phyloP scores from a whole-genome alignment of 805 yeast species.

The Starmerella etchellsii region DNA sequence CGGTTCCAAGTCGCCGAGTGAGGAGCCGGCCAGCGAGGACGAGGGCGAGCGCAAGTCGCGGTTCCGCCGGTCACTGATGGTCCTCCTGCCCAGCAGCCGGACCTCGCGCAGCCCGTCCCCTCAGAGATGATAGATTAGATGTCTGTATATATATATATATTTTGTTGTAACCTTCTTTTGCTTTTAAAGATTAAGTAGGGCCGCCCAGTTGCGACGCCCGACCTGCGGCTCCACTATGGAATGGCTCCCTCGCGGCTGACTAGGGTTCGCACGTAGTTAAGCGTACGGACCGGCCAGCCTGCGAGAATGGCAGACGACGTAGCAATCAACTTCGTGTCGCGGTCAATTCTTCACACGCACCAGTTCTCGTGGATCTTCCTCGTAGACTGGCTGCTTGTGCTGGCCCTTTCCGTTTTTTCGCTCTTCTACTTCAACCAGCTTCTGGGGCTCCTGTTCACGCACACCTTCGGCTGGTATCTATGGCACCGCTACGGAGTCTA shows the following conservation, averaged over 20 bases:
- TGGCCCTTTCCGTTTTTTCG: slow-evolving; percentile 47
- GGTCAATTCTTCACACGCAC: slow-evolving; percentile 23
- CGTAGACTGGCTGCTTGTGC: slow-evolving; percentile 65
- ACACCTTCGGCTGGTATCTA: slow-evolving; percentile 37
- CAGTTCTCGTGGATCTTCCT: slow-evolving; percentile 59
- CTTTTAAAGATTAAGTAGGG: neutral
- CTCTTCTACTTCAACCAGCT: slow-evolving; percentile 67
- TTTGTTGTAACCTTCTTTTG: neutral
- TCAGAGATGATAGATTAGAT: neutral
- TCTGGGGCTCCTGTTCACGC: slow-evolving; percentile 47
- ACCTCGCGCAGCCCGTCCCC: slow-evolving; percentile 1
- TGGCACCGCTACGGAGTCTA: slow-evolving; percentile 54
- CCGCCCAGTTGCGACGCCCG: too few relatives aligned
- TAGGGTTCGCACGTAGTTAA: neutral
- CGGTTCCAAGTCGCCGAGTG: slow-evolving; percentile 1
- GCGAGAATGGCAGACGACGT: slow-evolving; percentile 13
- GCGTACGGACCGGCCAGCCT: neutral
- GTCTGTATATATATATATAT: neutral
- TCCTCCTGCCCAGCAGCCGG: slow-evolving; percentile 9
- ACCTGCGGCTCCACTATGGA: too few relatives aligned
- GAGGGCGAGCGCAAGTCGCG: slow-evolving; percentile 15
- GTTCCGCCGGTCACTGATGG: slow-evolving; percentile 19
- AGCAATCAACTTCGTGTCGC: slow-evolving; percentile 15
- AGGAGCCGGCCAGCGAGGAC: slow-evolving; percentile 5
- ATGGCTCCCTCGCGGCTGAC: too few relatives aligned